Percentiles rank a stretch among this genome's conserved stretches.
Evolutionary conservation across 352 stramenopile species (phyloP).

Genomic region (Phytophthora pinifolia): DNA sequence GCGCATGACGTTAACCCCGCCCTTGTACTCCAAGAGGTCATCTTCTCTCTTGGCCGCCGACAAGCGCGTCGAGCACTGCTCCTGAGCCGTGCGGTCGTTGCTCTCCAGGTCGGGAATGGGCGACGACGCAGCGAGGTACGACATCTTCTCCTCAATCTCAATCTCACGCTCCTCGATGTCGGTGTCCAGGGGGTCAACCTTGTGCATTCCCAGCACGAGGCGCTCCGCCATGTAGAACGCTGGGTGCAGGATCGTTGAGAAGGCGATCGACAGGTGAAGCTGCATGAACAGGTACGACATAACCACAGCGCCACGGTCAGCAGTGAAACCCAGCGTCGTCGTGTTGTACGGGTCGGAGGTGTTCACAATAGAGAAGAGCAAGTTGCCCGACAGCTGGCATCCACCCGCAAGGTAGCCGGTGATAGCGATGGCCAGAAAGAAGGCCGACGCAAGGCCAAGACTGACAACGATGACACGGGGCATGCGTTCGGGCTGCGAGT

Average conservation of each 20-base stretch:
- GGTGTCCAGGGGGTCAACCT: slow-evolving; percentile 5
- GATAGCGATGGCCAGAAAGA: slow-evolving; percentile 44
- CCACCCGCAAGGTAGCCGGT: slow-evolving; percentile 36
- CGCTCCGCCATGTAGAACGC: slow-evolving; percentile 48
- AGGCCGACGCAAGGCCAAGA: slow-evolving; percentile 34
- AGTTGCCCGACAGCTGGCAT: slow-evolving; percentile 52
- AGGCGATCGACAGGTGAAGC: slow-evolving; percentile 52
- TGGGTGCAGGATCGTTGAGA: slow-evolving; percentile 48
- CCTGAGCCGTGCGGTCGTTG: neutral
- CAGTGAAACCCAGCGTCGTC: slow-evolving; percentile 39
- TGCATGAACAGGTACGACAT: slow-evolving; percentile 56
- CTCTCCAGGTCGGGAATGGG: slow-evolving; percentile 18
- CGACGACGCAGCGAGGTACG: slow-evolving; percentile 15
- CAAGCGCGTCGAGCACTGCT: slow-evolving; percentile 7
- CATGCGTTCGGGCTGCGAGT: slow-evolving; percentile 48
- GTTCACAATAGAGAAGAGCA: slow-evolving; percentile 50
- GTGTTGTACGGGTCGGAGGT: slow-evolving; percentile 15
- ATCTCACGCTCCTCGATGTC: slow-evolving; percentile 19
- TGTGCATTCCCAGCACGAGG: slow-evolving; percentile 46
- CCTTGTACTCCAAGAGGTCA: slow-evolving; percentile 29
- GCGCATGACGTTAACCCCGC: slow-evolving; percentile 24
- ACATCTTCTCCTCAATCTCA: slow-evolving; percentile 26
- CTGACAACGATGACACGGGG: slow-evolving; percentile 47
- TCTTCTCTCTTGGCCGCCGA: slow-evolving; percentile 16
- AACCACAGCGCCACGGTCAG: slow-evolving; percentile 34